A percentile compares a stretch with the other conserved stretches of the same genome.
These are phyloP conservation scores for Amaranthus cruentus DNA, from an alignment of 148 eudicot genomes.

Conservation along the genomic window DNA sequence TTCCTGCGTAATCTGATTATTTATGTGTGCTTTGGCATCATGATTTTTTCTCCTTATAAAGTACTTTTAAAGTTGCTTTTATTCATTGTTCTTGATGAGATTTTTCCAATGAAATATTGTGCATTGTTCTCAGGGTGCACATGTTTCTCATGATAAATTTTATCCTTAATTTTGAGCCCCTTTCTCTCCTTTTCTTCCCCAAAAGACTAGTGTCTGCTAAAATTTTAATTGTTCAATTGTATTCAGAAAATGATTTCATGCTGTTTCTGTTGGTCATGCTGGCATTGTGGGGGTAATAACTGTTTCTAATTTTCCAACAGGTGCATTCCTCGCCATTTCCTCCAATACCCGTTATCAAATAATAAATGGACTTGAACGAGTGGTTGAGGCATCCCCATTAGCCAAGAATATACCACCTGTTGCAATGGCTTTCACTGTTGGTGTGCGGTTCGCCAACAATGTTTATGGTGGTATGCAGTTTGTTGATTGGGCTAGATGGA, in stretches of 20 bases:
- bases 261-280: neutral
- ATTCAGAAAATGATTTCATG: neutral
- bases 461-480: slow-evolving; percentile 65
- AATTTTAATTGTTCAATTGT: neutral
- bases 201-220: neutral
- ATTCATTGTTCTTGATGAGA: neutral
- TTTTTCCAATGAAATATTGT: neutral
- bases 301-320: slow-evolving; percentile 26
- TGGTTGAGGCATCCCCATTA: slow-evolving; percentile 55
- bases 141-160: neutral
- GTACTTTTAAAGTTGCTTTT: no score
- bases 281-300: neutral
- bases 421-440: slow-evolving; percentile 60
- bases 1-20: neutral
- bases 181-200: neutral
- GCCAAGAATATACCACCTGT: slow-evolving; percentile 54
- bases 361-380: slow-evolving; percentile 67
- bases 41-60: neutral
- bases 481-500: slow-evolving; percentile 64
- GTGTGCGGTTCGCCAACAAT: slow-evolving; percentile 62
- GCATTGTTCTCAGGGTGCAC: neutral
- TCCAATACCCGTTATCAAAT: slow-evolving; percentile 84
- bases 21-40: neutral
- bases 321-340: slow-evolving; percentile 79
- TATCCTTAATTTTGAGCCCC: neutral